phyloP scores from a whole-genome alignment of 495 filamentous ascomycete genomes.

The Ramalina intermedia region DNA sequence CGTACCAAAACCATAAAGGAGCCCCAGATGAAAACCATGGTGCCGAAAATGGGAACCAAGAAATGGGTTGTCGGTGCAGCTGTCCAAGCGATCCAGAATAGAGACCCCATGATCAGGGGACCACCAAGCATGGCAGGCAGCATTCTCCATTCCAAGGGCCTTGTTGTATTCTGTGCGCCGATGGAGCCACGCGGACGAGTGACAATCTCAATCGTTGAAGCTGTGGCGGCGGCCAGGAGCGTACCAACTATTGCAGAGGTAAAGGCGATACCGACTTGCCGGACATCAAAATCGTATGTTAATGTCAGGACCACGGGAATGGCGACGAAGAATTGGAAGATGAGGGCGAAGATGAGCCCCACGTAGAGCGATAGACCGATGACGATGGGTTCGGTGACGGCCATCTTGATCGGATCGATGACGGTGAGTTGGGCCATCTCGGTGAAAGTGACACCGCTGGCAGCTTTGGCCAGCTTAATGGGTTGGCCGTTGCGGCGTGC shows the following conservation, averaged over 20 bases:
- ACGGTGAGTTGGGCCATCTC: conserved; percentile 25
- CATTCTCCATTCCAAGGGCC: conserved; percentile 36
- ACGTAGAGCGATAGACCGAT: conserved; percentile 12
- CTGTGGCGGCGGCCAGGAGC: conserved; percentile 28
- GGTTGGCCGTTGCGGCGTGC: conserved; percentile 16
- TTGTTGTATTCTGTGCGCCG: conserved; percentile 9
- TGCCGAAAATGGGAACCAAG: conserved; percentile 22
- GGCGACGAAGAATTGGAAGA: conserved; percentile 28
- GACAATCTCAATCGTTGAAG: conserved; percentile 28
- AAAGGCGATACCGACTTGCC: conserved; percentile 26
- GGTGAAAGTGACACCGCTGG: conserved; percentile 14
- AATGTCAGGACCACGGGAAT: conserved; percentile 23
- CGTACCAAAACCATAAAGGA: conserved; percentile 39
- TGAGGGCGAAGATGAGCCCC: conserved; percentile 23
- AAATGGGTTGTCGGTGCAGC: conserved; percentile 13
- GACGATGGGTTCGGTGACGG: conserved; percentile 27
- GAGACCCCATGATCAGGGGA: conserved; percentile 27
- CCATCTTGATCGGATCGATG: conserved; percentile 21
- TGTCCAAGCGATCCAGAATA: conserved; percentile 24
- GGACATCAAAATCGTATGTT: conserved; percentile 23
- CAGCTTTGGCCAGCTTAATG: conserved; percentile 11
- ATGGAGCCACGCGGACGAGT: conserved; percentile 14
- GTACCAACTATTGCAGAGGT: conserved; percentile 39
- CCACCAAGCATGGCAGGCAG: conserved; percentile 42
- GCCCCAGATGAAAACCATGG: conserved; percentile 48